Evolutionary conservation across 495 filamentous ascomycete genomes (phyloP), one percentile per base, ranked within the genome.

Genomic region (Xylaria flabelliformis): DNA sequence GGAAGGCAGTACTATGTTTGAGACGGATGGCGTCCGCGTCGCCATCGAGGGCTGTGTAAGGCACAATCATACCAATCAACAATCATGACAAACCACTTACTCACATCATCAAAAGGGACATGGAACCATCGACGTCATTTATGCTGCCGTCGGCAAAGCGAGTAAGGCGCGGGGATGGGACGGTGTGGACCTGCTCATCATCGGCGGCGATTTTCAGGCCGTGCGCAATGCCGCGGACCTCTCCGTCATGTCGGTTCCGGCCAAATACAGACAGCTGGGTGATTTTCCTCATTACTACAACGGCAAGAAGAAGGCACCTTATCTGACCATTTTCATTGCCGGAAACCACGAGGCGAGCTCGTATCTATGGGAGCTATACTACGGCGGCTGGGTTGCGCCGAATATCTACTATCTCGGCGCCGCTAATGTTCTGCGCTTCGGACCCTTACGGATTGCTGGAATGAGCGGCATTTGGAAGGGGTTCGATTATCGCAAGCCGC

Each of bases 331-430:
- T 67, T 98, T 98, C 80, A 88, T 97, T 63, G 95, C 90, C 48
- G 96, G 96, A 9, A 99, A 99, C 78, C 96, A 99, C 73, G 96
- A 99, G 80, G 94, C 96, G 0, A 90, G 92, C 72, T 94, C 91
- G 42, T 87, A 98, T 78, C 79, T 97, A 0, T 94, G 88, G 83
- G 96, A 99, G 77, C 87, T 99, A 3, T 97, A 93, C 83, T 97
- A 98, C 79, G 96, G 96, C 51, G 96, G 96, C 48, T 99, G 96
- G 96, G 96, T 93, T 2, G 95, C 95, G 1, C 94, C 93, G 21
- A 97, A 95, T 66, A 99, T 99, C 64, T 99, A 97, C 84, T 99
- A 97, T 83, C 81, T 98, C 74, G 96, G 96, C 53, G 94, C 94
- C 15, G 93, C 96, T 34, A 97, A 95, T 74, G 90, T 98, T 10